phyloP scores from a whole-genome alignment of 78 protist genomes.

The Dictyostelium purpureum region DNA sequence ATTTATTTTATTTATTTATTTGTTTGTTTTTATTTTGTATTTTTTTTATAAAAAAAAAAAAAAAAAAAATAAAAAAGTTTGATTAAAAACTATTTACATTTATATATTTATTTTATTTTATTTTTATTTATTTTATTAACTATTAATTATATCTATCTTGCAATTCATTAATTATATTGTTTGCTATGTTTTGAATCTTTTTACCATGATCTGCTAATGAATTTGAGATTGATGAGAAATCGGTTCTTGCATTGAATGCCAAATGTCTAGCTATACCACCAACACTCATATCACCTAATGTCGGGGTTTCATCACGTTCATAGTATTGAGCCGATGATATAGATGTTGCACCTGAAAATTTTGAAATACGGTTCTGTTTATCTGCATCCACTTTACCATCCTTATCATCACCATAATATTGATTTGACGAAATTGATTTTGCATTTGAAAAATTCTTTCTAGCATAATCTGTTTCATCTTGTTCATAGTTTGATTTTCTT shows the following conservation, averaged over 20 bases:
- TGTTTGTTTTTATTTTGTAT: background rate
- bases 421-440: constrained; percentile 76
- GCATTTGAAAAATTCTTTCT: constrained; percentile 76
- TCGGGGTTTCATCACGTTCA: constrained; percentile 54
- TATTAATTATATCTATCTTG: constrained; percentile 66
- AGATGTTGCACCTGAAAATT: constrained; percentile 56
- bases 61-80: no score
- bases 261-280: constrained; percentile 14
- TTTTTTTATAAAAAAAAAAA: background rate
- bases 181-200: constrained; percentile 47
- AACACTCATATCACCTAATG: background rate
- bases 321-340: constrained; percentile 81
- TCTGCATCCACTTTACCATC: constrained; percentile 62
- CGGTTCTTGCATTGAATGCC: constrained; percentile 35
- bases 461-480: constrained; percentile 56
- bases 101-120: background rate
- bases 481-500: background rate
- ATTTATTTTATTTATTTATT: background rate
- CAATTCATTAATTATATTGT: constrained; percentile 14
- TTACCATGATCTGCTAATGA: constrained; percentile 19
- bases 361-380: constrained; percentile 39
- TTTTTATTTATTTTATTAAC: background rate
- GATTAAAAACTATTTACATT: background rate
- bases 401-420: constrained; percentile 73
- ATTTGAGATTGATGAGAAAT: constrained; percentile 30